These are phyloP conservation scores for Lanzia echinophila DNA, from an alignment of 2,329 filamentous ascomycete genomes.

Conservation along the genomic window DNA sequence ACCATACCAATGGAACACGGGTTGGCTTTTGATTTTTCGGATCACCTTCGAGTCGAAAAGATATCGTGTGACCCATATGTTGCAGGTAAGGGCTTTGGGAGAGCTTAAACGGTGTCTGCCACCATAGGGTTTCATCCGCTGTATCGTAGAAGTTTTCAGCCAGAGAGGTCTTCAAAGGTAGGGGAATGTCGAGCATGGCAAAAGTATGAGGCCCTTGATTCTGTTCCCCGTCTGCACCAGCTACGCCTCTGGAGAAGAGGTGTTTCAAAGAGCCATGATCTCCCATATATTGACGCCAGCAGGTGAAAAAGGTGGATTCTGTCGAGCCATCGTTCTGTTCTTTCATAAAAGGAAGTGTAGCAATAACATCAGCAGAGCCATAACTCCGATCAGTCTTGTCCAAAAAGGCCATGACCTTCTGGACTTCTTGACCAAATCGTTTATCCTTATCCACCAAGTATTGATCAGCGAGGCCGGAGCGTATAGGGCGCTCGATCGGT, in stretches of 20 bases:
- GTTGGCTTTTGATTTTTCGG: slow-evolving; percentile 34
- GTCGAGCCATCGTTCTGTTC: slow-evolving; percentile 26
- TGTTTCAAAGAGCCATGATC: slow-evolving; percentile 15
- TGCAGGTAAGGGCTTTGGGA: slow-evolving; percentile 25
- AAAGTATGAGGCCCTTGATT: slow-evolving; percentile 19
- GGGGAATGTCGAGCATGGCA: slow-evolving; percentile 26
- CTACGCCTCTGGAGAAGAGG: slow-evolving; percentile 26
- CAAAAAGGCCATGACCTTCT: slow-evolving; percentile 55
- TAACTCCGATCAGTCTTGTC: slow-evolving; percentile 54
- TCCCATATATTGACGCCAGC: slow-evolving; percentile 18
- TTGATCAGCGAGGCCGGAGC: slow-evolving; percentile 12
- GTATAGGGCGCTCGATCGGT: slow-evolving; percentile 33
- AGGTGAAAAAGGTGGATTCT: slow-evolving; percentile 22
- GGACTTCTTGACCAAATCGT: slow-evolving; percentile 42
- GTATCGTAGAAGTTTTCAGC: slow-evolving; percentile 30
- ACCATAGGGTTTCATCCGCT: slow-evolving; percentile 29
- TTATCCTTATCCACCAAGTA: slow-evolving; percentile 29
- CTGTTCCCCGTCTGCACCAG: slow-evolving; percentile 11
- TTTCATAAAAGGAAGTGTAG: slow-evolving; percentile 24
- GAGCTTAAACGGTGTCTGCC: slow-evolving; percentile 15
- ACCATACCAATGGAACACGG: slow-evolving; percentile 46
- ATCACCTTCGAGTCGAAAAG: slow-evolving; percentile 38
- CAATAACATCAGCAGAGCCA: slow-evolving; percentile 46
- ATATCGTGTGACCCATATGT: slow-evolving; percentile 42
- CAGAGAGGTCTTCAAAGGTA: slow-evolving; percentile 21